A percentile compares a stretch with the other conserved stretches of the same genome.
Evolutionary conservation across 2,329 filamentous ascomycete species (phyloP).

Genomic region (Metarhizium album): DNA sequence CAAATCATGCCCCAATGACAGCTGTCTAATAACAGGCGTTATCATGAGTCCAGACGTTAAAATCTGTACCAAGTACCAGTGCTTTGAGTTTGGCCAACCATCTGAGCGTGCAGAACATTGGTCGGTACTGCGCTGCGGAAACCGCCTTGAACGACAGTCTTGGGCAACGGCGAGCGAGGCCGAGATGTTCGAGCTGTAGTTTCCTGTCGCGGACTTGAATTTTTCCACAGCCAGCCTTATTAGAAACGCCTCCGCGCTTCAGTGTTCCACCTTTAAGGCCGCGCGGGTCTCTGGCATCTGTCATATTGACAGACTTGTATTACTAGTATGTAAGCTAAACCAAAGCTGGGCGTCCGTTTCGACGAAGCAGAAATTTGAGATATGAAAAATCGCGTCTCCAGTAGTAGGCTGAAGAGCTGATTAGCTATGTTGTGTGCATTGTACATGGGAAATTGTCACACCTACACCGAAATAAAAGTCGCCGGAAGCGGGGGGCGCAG

Average conservation of each 20-base stretch:
- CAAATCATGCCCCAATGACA: neutral
- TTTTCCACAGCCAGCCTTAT: neutral
- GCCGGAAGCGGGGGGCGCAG: neutral
- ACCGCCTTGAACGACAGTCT: neutral
- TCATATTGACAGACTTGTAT: neutral
- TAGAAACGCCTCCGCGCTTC: neutral
- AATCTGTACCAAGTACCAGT: neutral
- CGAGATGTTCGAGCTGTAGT: neutral
- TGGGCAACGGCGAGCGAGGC: neutral
- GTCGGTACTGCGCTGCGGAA: neutral
- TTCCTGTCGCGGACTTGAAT: neutral
- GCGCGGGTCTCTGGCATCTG: slow-evolving; percentile 7
- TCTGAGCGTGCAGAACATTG: neutral
- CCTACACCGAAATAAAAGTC: neutral
- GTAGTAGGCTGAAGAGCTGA: too few relatives aligned
- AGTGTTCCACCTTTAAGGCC: neutral
- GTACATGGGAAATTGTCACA: too few relatives aligned
- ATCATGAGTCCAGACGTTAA: neutral
- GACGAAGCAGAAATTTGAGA: too few relatives aligned
- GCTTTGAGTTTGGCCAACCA: neutral
- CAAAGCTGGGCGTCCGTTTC: too few relatives aligned
- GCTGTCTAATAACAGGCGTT: slow-evolving; percentile 1
- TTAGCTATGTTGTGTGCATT: too few relatives aligned
- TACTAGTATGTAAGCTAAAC: neutral
- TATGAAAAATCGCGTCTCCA: too few relatives aligned